Evolutionary conservation across 768 basidiomycete species (phyloP), one percentile per base, ranked within the genome.

Genomic region (Lentinula edodes): DNA sequence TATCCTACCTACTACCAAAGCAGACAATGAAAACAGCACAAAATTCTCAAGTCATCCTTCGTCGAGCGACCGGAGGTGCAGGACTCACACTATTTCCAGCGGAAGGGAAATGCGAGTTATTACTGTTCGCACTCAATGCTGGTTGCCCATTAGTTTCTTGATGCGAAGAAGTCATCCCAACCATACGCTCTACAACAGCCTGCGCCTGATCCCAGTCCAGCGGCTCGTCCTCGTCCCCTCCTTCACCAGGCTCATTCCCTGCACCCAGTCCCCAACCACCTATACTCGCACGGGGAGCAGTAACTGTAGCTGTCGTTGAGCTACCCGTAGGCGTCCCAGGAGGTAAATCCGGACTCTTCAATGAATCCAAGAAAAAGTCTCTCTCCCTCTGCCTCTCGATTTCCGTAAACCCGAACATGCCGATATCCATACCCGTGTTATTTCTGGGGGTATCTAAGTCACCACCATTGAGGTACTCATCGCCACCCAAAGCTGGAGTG

Each of bases 201-300:
- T 90, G 87, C 43, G 83, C 84, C 68, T 89, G 82, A 66, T 88
- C 88, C 86, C 85, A 88, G 62, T 88, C 85, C 66, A 84, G 69
- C 54, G 88, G 87, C 6, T 88, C 86, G 39, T 88, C 87, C 5
- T 87, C 87, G 2, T 82, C 86, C 18, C 83, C 83, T 20, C 72
- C 74, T 20, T 15, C 34, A 4, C 18, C 32, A 13, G 32, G 43
- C 15, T 65, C 82, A 62, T 83, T 77, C 32, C 84, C 83, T 5
- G 76, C 81, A 6, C 87, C 90, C 2, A 90, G 74, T 2, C 88
- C 90, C 89, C 89, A 91, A 13, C 89, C 89, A 12, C 88, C 87
- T n/a, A 81, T 76, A 63, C 83, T 85, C 15, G 78, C 80, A 42
- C 80, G 74, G 6, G 74, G 74, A 6, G 74, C 61, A 45, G 73